Evolutionary conservation across 176 grass and related monocot genomes (phyloP).

Genomic region (Rhynchospora tenuis): DNA sequence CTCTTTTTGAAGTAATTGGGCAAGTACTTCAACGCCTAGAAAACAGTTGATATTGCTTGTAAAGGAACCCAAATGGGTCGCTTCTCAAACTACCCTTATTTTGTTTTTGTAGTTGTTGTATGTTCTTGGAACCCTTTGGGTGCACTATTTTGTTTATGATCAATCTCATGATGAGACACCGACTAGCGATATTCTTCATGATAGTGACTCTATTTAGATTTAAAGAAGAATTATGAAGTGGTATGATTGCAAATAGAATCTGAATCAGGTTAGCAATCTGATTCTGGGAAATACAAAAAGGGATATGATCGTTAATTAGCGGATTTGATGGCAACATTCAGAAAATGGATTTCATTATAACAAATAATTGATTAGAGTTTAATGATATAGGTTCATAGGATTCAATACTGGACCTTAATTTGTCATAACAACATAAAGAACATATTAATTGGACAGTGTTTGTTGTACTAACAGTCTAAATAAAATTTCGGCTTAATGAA

Average conservation of each 20-base stretch:
- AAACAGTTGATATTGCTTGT: constrained; percentile 19
- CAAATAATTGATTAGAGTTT: neutral
- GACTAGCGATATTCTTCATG: neutral
- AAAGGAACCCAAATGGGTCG: constrained; percentile 14
- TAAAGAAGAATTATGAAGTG: neutral
- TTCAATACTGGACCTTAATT: neutral
- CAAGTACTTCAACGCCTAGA: constrained; percentile 10
- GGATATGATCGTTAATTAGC: neutral
- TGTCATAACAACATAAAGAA: neutral
- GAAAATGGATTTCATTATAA: neutral
- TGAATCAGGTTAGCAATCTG: neutral
- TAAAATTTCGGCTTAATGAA: too few relatives aligned
- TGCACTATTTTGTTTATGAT: constrained; percentile 5
- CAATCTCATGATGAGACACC: neutral
- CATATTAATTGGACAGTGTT: too few relatives aligned
- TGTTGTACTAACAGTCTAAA: too few relatives aligned
- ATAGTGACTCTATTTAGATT: neutral
- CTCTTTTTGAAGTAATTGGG: neutral
- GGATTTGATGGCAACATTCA: neutral
- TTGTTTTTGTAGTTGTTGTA: constrained; percentile 13
- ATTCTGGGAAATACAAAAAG: neutral
- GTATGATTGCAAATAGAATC: neutral
- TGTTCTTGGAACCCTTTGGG: neutral
- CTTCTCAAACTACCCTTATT: constrained; percentile 1
- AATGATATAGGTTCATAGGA: neutral